Evolutionary conservation across 768 basidiomycete species (phyloP).

Genomic region (Astraeus odoratus): DNA sequence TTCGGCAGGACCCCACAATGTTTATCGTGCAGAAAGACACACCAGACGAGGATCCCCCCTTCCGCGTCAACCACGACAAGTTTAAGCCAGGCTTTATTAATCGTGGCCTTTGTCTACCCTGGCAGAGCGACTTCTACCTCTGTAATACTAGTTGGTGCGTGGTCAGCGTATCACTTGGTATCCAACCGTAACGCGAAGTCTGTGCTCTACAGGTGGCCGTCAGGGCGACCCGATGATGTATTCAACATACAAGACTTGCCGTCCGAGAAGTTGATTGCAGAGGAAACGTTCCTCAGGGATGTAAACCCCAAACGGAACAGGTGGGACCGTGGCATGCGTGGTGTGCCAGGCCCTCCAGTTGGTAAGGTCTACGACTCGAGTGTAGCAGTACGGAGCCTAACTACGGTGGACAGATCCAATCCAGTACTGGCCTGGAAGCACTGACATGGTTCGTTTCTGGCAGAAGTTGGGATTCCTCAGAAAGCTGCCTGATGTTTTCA

Average conservation of each 20-base stretch:
- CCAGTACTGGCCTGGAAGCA: slow-evolving; percentile 12
- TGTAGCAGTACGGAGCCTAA: neutral
- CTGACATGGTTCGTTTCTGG: slow-evolving; percentile 16
- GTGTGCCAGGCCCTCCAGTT: neutral
- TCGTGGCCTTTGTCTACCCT: slow-evolving; percentile 28
- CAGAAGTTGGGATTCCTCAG: slow-evolving; percentile 12
- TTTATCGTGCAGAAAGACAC: slow-evolving; percentile 8
- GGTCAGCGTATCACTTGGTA: neutral
- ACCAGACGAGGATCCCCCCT: slow-evolving; percentile 13
- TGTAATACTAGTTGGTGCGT: slow-evolving; percentile 27
- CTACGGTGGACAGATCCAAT: neutral
- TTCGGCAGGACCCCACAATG: slow-evolving; percentile 14
- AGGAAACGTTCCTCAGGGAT: neutral
- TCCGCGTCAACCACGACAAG: slow-evolving; percentile 17
- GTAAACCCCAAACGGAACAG: neutral
- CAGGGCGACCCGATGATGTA: slow-evolving; percentile 6
- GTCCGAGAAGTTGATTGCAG: neutral
- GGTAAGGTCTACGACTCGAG: neutral
- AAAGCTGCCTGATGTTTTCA: neutral
- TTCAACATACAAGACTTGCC: neutral
- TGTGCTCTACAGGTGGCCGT: slow-evolving; percentile 6
- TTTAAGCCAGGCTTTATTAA: slow-evolving; percentile 24
- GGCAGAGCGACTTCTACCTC: slow-evolving; percentile 30
- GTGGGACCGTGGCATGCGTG: slow-evolving; percentile 5
- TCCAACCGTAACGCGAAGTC: no score